Evolutionary conservation across 768 basidiomycete genomes (phyloP), one percentile per base, ranked within the genome.

Genomic region (Panaeolus cyanescens): DNA sequence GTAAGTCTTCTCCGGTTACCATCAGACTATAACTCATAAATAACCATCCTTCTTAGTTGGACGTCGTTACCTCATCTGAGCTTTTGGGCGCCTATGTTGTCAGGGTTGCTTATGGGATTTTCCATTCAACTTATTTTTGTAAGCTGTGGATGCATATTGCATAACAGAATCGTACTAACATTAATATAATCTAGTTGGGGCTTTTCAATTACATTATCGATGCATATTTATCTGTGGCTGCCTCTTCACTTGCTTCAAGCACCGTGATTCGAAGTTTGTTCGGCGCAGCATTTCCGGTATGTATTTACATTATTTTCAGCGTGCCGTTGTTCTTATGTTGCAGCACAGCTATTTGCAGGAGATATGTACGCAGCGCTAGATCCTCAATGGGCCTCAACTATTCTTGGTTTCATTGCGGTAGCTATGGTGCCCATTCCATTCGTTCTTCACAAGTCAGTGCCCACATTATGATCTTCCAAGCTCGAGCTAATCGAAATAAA

Each of bases 151-250:
- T 32, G 13, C 12, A 32, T 34, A 34, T 15, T n/a, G n/a, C 20
- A 30, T n/a, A 30, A 40, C 40, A 20, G 19, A 28, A 58, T 37
- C 19, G 4, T 31, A n/a, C 56, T 58, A 5, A 28, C 30, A 6
- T 17, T 39, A 10, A 39, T 1, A 2, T 15, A 37, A n/a, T 25
- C 10, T 58, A 87, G 87, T 66, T 87, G 57, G 75, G 80, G 9
- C 68, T 85, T 50, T 70, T 85, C 64, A 88, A 85, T 63, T 89
- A 89, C 65, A 81, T 87, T 33, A 81, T 89, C 39, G 88, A 88
- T 70, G 78, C 83, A 3, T 88, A 88, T 65, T 70, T 85, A 20
- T 69, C 76, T 60, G 75, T 80, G 4, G 81, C 86, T 7, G 85
- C 87, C 1, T 85, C 84, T 9, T 86, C 86, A 1, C 72, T 88